Conservation (phyloP, 345 rosid species). For the Gossypium australe region DNA sequence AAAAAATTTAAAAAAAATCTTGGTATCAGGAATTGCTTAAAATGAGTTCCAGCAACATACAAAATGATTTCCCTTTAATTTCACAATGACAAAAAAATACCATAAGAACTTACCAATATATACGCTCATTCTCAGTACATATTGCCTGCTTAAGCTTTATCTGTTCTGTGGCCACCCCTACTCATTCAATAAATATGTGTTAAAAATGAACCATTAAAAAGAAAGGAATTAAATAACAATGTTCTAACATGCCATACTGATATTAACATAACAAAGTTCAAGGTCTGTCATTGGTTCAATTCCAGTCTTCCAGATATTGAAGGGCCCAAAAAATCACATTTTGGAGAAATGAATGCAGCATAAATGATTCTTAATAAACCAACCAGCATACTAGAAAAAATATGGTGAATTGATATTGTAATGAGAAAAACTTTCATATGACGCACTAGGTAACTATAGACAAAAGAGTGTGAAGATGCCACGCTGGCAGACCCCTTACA, state of each 20-base stretch:
- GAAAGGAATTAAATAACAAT: neutral
- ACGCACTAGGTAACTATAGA: neutral
- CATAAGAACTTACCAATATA: conserved; percentile 40
- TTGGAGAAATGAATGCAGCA: neutral
- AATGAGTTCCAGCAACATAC: neutral
- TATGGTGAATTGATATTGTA: neutral
- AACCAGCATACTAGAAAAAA: neutral
- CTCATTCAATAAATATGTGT: neutral
- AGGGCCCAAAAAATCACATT: neutral
- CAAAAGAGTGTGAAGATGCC: neutral
- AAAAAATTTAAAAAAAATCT: neutral
- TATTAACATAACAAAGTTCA: neutral
- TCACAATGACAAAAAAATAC: neutral
- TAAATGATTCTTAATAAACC: neutral
- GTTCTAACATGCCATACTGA: neutral
- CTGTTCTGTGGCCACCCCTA: neutral
- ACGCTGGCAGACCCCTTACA: neutral
- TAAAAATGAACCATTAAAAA: neutral
- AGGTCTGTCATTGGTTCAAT: neutral
- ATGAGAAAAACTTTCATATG: neutral
- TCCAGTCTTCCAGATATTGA: neutral
- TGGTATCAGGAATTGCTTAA: neutral
- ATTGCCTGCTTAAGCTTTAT: conserved; percentile 18
- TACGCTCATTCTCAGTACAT: conserved; percentile 30
- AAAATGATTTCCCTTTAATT: neutral